Base-by-base conservation (phyloP, 345 rosid genomes). In the Mangifera indica region DNA sequence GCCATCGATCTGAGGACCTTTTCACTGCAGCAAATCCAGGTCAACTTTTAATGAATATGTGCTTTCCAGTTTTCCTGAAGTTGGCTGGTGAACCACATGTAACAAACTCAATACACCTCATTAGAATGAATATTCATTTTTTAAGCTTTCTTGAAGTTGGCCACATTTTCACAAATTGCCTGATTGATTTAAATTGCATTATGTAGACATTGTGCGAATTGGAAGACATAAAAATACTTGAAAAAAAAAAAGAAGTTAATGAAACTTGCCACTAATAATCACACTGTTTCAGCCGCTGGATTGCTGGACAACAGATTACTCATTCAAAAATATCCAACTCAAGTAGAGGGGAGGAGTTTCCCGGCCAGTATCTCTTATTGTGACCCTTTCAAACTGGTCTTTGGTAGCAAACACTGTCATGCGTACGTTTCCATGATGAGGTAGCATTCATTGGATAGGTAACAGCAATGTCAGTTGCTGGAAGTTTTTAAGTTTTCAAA, bases 401-500 rank as follows among this genome's bases (percentile, higher is more conserved):
- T 82, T 25, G 97, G 98, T 61, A 91, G 97, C 85, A 86, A 86
- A 74, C 98, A 91, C 76, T 93, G 89, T 78, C 92, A 2, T 93
- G 97, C 81, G 81, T 88, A 76, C 87, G 84, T 51, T 93, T 97
- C 83, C 98, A 93, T 60, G 90, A 93, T 77, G 98, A 93, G 79
- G 81, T 76, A 54, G 78, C 81, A 93, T 80, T 68, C 69, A 55
- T 48, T 84, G 67, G 91, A 91, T 63, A 91, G 97, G 98, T 93
- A 81, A 63, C 72, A 34, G 54, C 67, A 26, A 62, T 2, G 15
- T 52, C 13, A 48, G 51, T 45, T 34, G 44, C 52, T 68, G 68
- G 1, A 14, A 40, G 3, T 45, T 62, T 64, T 60, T 29, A 3
- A 58, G 69, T 68, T 25, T 58, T 8, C 21, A 62, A 37, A 40